Evolutionary conservation across 2,329 filamentous ascomycete genomes (phyloP), one percentile per base, ranked within the genome.

Genomic region (Calonectria fujianensis): DNA sequence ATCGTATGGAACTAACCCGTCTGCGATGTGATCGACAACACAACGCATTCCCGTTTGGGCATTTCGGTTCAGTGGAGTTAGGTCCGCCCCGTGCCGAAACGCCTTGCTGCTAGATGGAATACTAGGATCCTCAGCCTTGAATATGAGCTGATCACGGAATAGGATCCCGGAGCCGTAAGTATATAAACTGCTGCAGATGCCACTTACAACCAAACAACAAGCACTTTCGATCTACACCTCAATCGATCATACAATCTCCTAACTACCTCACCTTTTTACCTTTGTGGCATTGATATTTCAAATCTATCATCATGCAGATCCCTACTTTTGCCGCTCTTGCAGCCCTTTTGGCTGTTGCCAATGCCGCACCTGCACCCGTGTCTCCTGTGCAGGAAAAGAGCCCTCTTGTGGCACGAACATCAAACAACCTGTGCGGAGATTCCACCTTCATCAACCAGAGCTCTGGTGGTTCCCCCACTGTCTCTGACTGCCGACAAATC

Each of bases 401-500:
- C 14, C 50, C 50, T 52, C 50, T 52, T 18, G 50, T 52, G 24
- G 50, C 50, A 31, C 50, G 50, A 29, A 31, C 50, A 27, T 52
- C 50, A 3, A 31, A 52, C 24, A 31, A 52, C 27, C 13, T 29
- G 27, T 52, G 50, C 16, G 50, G 50, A 31, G 50, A 27, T 27
- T 52, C 50, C 50, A 31, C 11, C 50, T 52, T 52, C 11, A 27
- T 52, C 14, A 52, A 52, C 50, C 50, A 52, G 50, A 52, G 50
- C 50, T 52, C 50, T 29, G 24, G 24, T 8, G 50, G 50, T 18
- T 52, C 50, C 18, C 50, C 50, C 27, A 52, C 24, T 2, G 50
- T 52, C 50, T 52, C 50, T 52, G 50, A 52, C 16, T 52, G 50
- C 50, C 50, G 50, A 29, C 50, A 52, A 16, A 52, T 52, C n/a